Percentiles rank a stretch among this genome's conserved stretches.
Evolutionary conservation across 2,329 filamentous ascomycete species (phyloP).

Genomic region (Ceratocystiopsis minuta): DNA sequence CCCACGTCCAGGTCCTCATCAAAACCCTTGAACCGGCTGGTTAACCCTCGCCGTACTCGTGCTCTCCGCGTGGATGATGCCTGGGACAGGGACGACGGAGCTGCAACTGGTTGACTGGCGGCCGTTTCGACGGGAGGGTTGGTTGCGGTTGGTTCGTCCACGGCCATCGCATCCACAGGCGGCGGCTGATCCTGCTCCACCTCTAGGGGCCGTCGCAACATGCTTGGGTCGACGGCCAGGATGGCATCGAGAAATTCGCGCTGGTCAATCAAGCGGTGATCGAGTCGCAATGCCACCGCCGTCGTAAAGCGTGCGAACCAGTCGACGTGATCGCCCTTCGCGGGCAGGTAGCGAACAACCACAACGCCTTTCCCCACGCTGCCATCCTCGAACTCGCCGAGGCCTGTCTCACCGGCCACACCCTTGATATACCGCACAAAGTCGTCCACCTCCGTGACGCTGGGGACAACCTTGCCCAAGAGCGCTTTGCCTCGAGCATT

Average conservation of each 20-base stretch:
- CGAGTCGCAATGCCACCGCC: constrained; percentile 50
- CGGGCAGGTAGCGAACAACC: constrained; percentile 53
- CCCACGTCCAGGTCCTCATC: constrained; percentile 28
- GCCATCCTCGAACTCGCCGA: constrained; percentile 44
- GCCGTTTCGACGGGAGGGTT: no score
- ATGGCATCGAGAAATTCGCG: constrained; percentile 87
- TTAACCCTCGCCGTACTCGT: constrained; percentile 3
- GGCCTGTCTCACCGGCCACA: constrained; percentile 55
- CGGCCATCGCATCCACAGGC: background rate
- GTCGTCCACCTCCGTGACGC: constrained; percentile 51
- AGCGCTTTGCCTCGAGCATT: constrained; percentile 71
- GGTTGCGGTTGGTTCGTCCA: no score
- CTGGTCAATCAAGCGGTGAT: constrained; percentile 72
- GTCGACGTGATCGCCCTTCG: constrained; percentile 31
- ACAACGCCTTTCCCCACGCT: constrained; percentile 55
- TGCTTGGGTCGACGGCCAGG: constrained; percentile 56
- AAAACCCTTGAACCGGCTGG: constrained; percentile 55
- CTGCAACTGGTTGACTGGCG: no score
- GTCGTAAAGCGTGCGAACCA: constrained; percentile 58
- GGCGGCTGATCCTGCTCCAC: constrained; percentile 16
- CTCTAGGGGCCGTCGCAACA: constrained; percentile 51
- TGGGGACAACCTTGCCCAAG: constrained; percentile 40
- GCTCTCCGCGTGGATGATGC: constrained; percentile 6
- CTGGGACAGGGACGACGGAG: constrained; percentile 12
- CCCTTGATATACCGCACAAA: constrained; percentile 62